phyloP scores from a whole-genome alignment of 306 rosid genomes.

The Phaseolus lunatus region DNA sequence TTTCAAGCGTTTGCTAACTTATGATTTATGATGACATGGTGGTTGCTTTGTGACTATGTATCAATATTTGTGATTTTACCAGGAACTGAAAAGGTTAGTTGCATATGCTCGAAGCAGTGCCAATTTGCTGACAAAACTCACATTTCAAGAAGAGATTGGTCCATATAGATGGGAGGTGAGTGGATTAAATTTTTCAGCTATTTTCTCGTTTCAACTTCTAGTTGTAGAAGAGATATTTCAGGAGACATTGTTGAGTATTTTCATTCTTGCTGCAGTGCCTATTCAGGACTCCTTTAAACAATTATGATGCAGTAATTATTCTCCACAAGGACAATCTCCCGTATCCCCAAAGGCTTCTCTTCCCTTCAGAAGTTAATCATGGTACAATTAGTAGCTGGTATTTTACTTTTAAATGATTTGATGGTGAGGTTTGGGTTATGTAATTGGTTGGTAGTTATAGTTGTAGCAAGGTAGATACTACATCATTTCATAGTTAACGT shows the following conservation, averaged over 20 bases:
- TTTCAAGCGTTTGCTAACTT: not conserved
- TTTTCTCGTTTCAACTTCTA: slow-evolving; percentile 1
- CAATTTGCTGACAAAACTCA: slow-evolving; percentile 68
- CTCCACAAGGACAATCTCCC: slow-evolving; percentile 87
- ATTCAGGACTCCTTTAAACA: slow-evolving; percentile 89
- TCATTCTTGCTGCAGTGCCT: slow-evolving; percentile 74
- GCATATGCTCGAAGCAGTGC: slow-evolving; percentile 97
- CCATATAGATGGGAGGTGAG: slow-evolving; percentile 85
- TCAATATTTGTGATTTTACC: slow-evolving; percentile 36
- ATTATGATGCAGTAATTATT: slow-evolving; percentile 84
- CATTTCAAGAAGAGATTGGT: slow-evolving; percentile 65
- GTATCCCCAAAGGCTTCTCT: slow-evolving; percentile 89
- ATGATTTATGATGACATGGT: slow-evolving; percentile 19
- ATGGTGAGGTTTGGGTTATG: not conserved
- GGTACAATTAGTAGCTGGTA: slow-evolving; percentile 56
- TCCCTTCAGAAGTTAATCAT: slow-evolving; percentile 72
- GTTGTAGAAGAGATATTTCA: slow-evolving; percentile 10
- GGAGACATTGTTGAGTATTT: slow-evolving; percentile 14
- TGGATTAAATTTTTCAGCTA: slow-evolving; percentile 22
- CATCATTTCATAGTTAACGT: slow-evolving; percentile 22
- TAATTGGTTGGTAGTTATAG: slow-evolving; percentile 16
- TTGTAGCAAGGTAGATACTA: slow-evolving; percentile 11
- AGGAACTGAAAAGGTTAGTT: slow-evolving; percentile 86
- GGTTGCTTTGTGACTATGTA: slow-evolving; percentile 29
- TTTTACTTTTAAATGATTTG: slow-evolving; percentile 6